phyloP scores from a whole-genome alignment of 176 grass and related monocot genomes.

The Echinochloa phyllopogon region DNA sequence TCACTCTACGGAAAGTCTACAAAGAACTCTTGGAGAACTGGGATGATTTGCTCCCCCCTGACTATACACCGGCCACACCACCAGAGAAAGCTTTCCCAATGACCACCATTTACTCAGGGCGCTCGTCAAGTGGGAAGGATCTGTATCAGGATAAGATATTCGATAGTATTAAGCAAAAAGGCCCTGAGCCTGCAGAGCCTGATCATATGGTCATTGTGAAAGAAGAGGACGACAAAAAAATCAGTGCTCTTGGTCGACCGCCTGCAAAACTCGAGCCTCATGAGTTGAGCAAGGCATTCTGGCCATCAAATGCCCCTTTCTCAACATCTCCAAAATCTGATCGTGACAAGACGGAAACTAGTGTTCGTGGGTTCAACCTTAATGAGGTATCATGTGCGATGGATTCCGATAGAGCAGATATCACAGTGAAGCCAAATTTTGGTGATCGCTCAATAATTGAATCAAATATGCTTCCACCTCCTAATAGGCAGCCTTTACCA shows the following conservation, averaged over 20 bases:
- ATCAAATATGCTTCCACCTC: conserved; percentile 46
- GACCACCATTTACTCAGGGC: conserved; percentile 73
- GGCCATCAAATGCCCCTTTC: conserved; percentile 47
- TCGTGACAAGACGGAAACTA: conserved; percentile 49
- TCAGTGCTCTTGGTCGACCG: conserved; percentile 28
- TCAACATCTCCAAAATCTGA: conserved; percentile 46
- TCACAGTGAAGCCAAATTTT: conserved; percentile 38
- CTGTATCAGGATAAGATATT: conserved; percentile 69
- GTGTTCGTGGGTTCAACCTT: conserved; percentile 64
- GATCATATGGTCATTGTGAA: conserved; percentile 70
- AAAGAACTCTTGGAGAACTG: conserved; percentile 98
- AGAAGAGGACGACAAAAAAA: conserved; percentile 74
- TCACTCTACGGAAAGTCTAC: conserved; percentile 98
- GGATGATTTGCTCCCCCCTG: conserved; percentile 84
- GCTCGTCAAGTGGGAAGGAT: conserved; percentile 68
- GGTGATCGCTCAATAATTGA: conserved; percentile 57
- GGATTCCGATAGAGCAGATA: conserved; percentile 50
- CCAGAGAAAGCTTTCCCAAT: conserved; percentile 93
- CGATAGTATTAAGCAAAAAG: conserved; percentile 59
- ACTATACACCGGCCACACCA: conserved; percentile 89
- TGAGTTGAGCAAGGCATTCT: conserved; percentile 60
- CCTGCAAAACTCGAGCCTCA: conserved; percentile 44
- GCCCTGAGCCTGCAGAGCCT: conserved; percentile 59
- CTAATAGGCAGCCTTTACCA: conserved; percentile 47
- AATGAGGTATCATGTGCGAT: conserved; percentile 50